Evolutionary conservation across 2,329 filamentous ascomycete genomes (phyloP).

Genomic region (Aaosphaeria pasadenensis): DNA sequence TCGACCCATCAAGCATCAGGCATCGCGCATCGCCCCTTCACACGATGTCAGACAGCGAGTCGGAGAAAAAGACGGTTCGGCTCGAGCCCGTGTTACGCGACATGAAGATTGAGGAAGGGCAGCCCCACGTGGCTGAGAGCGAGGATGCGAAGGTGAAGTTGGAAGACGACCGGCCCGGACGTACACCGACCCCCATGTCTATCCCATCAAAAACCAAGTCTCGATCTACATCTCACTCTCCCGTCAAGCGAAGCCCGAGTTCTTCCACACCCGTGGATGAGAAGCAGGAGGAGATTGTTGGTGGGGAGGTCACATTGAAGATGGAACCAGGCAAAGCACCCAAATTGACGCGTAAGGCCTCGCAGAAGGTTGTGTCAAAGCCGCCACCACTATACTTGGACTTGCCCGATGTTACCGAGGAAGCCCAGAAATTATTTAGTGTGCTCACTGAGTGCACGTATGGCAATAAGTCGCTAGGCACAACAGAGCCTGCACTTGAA

Average conservation of each 20-base stretch:
- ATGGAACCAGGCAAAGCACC: constrained; percentile 64
- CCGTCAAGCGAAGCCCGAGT: constrained; percentile 27
- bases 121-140: constrained; percentile 8
- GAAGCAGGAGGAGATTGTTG: constrained; percentile 53
- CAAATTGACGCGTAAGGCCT: constrained; percentile 70
- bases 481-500: constrained; percentile 88
- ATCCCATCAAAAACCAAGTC: constrained; percentile 27
- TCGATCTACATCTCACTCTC: constrained; percentile 30
- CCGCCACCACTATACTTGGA: constrained; percentile 68
- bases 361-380: constrained; percentile 65
- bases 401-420: constrained; percentile 72
- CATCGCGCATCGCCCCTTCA: constrained; percentile 6
- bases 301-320: constrained; percentile 61
- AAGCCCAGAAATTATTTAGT: constrained; percentile 74
- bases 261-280: constrained; percentile 37
- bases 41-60: constrained; percentile 38
- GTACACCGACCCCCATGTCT: constrained; percentile 24
- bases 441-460: constrained; percentile 85
- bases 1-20: constrained; percentile 11
- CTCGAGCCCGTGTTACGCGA: constrained; percentile 45
- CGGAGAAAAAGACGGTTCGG: constrained; percentile 31
- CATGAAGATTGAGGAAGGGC: constrained; percentile 46
- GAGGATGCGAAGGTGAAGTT: constrained; percentile 24
- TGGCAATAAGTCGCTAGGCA: constrained; percentile 85
- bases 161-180: constrained; percentile 8